Base-by-base conservation (phyloP, 345 rosid genomes). In the Eucalyptus coolabah region DNA sequence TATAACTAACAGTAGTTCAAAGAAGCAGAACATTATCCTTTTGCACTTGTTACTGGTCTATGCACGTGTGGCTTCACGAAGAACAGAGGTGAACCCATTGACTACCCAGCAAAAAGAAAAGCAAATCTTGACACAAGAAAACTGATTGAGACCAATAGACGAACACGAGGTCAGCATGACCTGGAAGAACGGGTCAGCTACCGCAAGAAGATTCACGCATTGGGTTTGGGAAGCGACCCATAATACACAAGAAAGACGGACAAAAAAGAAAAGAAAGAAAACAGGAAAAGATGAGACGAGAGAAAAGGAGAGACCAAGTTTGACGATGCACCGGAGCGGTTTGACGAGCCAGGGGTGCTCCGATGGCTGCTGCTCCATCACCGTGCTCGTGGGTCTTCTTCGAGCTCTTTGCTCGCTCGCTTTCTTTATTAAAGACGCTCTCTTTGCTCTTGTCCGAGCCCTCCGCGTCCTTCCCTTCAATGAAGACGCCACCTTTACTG, bases 271-370 rank as follows among this genome's bases (percentile, higher is more conserved):
- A 72, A 19, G 45, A 40, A 72, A 72, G 83, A 72, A 21, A 72
- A 37, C 83, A 3, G 83, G 63, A 56, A 90, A 32, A 72, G 14
- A 9, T 12, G 80, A 86, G 26, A 60, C 50, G 40, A 37, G 81
- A 65, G 14, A 56, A 67, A 56, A 90, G 53, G 59, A 89, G 94
- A 89, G 88, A 97, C 99, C 99, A 34, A 97, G 97, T 92, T 97
- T 97, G 47, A 96, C 99, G 89, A 96, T 96, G 95, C 98, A 97
- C 30, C 99, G 98, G 82, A 96, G 91, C 88, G 97, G 94, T 90
- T 91, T 93, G 88, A 51, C 44, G 86, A 54, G 91, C 89, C 17
- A 14, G 34, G 26, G 67, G 51, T 5, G 88, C n/a, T 86, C 67
- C 40, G 67, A 9, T 89, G 24, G 72, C 60, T 63, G 30, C 6